Evolutionary conservation across 2,329 filamentous ascomycete genomes (phyloP), one percentile per base, ranked within the genome.

Genomic region (Fusarium globosum): DNA sequence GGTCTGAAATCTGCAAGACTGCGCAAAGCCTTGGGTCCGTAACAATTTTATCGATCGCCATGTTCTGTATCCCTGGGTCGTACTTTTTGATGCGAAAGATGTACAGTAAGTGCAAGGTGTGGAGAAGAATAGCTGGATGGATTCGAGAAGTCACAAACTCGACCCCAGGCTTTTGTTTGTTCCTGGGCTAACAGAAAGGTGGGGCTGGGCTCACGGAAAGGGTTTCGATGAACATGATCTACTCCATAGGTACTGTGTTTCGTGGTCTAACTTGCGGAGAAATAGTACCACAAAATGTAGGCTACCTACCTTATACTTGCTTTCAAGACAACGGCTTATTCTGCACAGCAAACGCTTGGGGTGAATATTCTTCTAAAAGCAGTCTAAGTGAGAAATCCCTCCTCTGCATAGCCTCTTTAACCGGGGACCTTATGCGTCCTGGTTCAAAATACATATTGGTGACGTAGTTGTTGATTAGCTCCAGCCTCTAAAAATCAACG

Each of bases 1-100:
- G 88, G 64, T 89, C 87, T n/a, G 94, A 95, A 63, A 91, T 91
- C 72, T 91, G 86, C 55, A 97, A 86, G 53, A 94, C 92, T 11
- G 90, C 87, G 64, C 87, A 86, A 52, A 97, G 90, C 68, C 88
- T 80, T 20, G 83, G 80, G 61, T 86, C 84, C 28, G 79, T 82
- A 63, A 86, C 79, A 48, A 85, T 80, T 42, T 81, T 79, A 53
- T 83, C 82, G 76, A 84, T 78, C 16, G 81, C 78, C 83, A 85
- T 84, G 15, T 35, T 68, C 33, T 33, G n/a, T 43, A 30, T 38
- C 13, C 30, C 28, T n/a, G 26, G 26, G 14, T 23, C 38, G 18
- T 28, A 23, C 12, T 30, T 39, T 14, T 43, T 20, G 28, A 62
- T 43, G 28, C 11, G 26, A 28, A 33, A 23, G 28, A 41, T 41